These are phyloP conservation scores for Taxillus chinensis DNA, from an alignment of 164 flowering plant genomes.

Conservation along the genomic window DNA sequence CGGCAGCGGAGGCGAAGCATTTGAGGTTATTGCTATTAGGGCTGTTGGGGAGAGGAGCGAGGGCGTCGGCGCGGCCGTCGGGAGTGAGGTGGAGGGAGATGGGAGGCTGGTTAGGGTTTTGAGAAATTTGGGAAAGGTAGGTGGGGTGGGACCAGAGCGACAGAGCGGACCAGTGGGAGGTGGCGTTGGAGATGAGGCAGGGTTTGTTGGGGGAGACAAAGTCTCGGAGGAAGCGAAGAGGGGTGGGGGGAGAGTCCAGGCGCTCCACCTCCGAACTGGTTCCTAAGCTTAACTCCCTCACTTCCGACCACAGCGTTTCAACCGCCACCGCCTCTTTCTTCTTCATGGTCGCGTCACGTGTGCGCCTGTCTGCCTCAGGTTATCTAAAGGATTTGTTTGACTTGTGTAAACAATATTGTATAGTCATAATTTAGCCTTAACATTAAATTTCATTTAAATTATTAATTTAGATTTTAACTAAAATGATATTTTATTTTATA, in stretches of 20 bases:
- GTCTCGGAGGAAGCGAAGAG: constrained; percentile 64
- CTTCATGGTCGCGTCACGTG: too few species aligned
- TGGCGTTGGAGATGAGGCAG: constrained; percentile 71
- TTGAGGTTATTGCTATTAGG: constrained; percentile 15
- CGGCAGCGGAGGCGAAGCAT: constrained; percentile 76
- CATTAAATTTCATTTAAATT: too few species aligned
- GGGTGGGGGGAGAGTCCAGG: constrained; percentile 50
- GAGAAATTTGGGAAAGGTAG: constrained; percentile 24
- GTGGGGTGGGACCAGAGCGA: constrained; percentile 32
- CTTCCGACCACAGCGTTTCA: constrained; percentile 62
- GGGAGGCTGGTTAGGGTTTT: constrained; percentile 16
- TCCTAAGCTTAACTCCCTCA: constrained; percentile 71
- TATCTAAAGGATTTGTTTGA: too few species aligned
- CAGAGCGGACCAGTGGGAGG: constrained; percentile 38
- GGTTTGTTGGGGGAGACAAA: constrained; percentile 73
- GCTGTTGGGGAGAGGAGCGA: constrained; percentile 19
- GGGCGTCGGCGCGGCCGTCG: constrained; percentile 48
- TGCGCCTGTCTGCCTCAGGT: too few species aligned
- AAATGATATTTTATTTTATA: too few species aligned
- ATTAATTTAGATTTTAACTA: too few species aligned
- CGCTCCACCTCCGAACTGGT: constrained; percentile 31
- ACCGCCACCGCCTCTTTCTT: constrained; percentile 7
- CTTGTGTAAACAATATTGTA: too few species aligned
- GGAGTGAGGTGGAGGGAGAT: constrained; percentile 46
- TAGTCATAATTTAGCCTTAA: too few species aligned